phyloP scores from a whole-genome alignment of 2,329 filamentous ascomycete species.

The Pseudogymnoascus sp. region DNA sequence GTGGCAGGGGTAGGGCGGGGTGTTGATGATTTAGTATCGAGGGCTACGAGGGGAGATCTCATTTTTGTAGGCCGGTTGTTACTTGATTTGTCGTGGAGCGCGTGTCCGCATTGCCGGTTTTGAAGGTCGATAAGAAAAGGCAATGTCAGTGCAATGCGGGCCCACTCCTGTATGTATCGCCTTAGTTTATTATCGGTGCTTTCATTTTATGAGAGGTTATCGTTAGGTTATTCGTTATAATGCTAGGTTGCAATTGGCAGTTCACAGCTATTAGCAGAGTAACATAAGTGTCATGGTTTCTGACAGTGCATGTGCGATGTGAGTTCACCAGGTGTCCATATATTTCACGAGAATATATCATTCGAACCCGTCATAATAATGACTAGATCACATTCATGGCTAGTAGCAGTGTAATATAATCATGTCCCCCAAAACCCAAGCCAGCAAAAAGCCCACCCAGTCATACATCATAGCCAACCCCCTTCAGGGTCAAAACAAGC shows the following conservation, averaged over 20 bases:
- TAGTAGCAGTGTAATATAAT: background rate
- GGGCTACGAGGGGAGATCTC: too few relatives aligned
- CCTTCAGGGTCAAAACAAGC: background rate
- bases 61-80: background rate
- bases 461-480: background rate
- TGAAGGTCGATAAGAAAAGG: too few relatives aligned
- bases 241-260: background rate
- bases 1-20: background rate
- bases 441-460: background rate
- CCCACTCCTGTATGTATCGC: too few relatives aligned
- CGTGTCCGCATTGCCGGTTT: too few relatives aligned
- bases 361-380: background rate
- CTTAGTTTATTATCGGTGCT: background rate
- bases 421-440: background rate
- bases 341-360: conserved; percentile 51
- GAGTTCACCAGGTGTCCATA: background rate
- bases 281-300: background rate
- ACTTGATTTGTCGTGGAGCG: background rate
- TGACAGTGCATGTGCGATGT: background rate
- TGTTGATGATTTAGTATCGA: too few relatives aligned
- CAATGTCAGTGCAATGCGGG: too few relatives aligned
- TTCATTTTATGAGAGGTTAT: background rate
- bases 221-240: background rate
- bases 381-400: background rate
- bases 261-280: background rate